Conservation (phyloP, 192 early-diverging fungal species). For the Geranomyces variabilis region DNA sequence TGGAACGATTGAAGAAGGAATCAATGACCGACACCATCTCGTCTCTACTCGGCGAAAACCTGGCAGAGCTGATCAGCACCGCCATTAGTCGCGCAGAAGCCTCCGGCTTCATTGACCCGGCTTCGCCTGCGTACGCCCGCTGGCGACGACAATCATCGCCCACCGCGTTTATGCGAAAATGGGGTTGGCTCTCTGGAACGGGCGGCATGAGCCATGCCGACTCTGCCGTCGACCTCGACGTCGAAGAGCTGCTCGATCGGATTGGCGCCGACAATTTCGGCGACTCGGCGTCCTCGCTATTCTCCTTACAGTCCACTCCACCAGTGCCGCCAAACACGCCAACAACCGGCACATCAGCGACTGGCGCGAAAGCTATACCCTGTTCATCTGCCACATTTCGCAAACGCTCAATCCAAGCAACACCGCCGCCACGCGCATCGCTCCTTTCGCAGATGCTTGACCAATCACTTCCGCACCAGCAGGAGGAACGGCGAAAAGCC, state of each 20-base stretch:
- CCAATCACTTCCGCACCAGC: constrained; percentile 2
- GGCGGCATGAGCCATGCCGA: constrained; percentile 4
- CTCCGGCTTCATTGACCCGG: constrained; percentile 7
- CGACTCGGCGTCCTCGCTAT: background rate
- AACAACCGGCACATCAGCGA: background rate
- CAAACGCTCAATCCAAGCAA: constrained; percentile 17
- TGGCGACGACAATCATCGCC: constrained; percentile 23
- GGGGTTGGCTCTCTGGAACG: constrained; percentile 13
- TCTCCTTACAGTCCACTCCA: constrained; percentile 8
- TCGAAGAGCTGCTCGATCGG: constrained; percentile 9
- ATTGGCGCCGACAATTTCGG: background rate
- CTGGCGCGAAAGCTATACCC: background rate
- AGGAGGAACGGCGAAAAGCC: constrained; percentile 1
- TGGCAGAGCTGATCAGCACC: constrained; percentile 15
- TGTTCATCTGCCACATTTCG: background rate
- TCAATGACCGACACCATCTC: constrained; percentile 21
- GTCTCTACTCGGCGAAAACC: constrained; percentile 16
- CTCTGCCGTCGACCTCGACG: constrained; percentile 16
- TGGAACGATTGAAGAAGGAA: constrained; percentile 13
- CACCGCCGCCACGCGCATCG: background rate
- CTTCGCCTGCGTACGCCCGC: background rate
- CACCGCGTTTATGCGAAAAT: constrained; percentile 17
- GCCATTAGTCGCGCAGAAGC: constrained; percentile 19
- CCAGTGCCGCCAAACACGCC: constrained; percentile 14
- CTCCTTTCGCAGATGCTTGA: constrained; percentile 15